Evolutionary conservation across 805 yeast species (phyloP).

Genomic region (Barnettozyma californica): DNA sequence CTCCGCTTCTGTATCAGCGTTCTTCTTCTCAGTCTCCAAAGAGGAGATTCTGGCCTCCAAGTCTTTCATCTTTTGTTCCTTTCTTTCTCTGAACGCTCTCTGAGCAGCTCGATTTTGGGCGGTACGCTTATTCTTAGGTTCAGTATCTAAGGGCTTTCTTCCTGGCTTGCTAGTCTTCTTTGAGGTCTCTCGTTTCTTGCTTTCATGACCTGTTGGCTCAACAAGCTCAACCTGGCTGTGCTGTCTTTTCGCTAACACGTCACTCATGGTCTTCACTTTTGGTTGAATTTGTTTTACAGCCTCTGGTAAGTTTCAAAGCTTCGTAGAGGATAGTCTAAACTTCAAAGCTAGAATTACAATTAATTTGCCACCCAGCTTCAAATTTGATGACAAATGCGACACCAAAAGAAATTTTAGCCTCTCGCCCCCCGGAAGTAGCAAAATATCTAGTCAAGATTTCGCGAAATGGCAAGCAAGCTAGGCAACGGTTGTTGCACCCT

Average conservation of each 20-base stretch:
- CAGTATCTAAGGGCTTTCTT: slow-evolving; percentile 70
- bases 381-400: background rate
- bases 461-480: too few relatives aligned
- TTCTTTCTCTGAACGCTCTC: slow-evolving; percentile 91
- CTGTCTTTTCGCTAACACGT: slow-evolving; percentile 9
- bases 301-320: too few relatives aligned
- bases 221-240: background rate
- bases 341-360: too few relatives aligned
- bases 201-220: slow-evolving; percentile 6
- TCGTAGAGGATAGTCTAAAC: too few relatives aligned
- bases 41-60: slow-evolving; percentile 70
- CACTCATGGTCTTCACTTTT: slow-evolving; percentile 1
- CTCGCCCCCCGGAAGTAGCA: background rate
- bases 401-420: background rate
- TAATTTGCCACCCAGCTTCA: slow-evolving; percentile 7
- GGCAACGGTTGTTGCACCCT: background rate
- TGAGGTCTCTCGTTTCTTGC: slow-evolving; percentile 22
- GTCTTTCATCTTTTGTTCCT: slow-evolving; percentile 81
- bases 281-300: background rate
- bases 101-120: slow-evolving; percentile 99
- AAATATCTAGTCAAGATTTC: too few relatives aligned
- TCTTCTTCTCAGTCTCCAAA: slow-evolving; percentile 67
- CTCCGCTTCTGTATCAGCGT: slow-evolving; percentile 66
- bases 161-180: slow-evolving; percentile 56
- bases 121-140: slow-evolving; percentile 83